Conservation (phyloP, 441 rosid species). For the Erodium trifolium region DNA sequence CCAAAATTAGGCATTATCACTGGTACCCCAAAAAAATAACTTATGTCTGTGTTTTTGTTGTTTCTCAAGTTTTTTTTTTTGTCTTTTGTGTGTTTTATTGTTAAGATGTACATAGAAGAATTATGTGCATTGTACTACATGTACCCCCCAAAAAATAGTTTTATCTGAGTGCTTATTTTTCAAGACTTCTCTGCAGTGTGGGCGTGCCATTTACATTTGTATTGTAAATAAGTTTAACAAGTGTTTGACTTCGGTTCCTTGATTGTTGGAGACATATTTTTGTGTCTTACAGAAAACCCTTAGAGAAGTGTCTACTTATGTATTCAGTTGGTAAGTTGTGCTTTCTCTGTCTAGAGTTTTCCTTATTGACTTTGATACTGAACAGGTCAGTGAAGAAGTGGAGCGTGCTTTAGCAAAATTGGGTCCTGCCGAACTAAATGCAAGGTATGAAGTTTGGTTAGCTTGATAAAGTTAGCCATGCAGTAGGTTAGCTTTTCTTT, state of each 20-base stretch:
- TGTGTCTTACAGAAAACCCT: too few species aligned
- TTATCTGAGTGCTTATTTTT: neutral
- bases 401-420: slow-evolving; percentile 95
- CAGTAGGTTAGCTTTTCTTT: too few species aligned
- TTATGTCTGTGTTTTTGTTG: too few species aligned
- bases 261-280: too few species aligned
- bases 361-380: neutral
- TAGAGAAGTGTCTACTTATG: neutral
- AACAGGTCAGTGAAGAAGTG: slow-evolving; percentile 96
- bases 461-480: neutral
- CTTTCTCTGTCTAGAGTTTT: neutral
- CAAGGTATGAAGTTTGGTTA: slow-evolving; percentile 37
- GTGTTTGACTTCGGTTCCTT: neutral
- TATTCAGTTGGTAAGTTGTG: neutral
- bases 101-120: too few species aligned
- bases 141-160: neutral
- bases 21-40: too few species aligned
- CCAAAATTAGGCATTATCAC: too few species aligned
- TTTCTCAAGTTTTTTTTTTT: neutral
- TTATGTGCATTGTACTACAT: too few species aligned
- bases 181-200: neutral
- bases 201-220: neutral
- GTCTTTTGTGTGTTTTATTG: neutral
- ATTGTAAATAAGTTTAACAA: neutral
- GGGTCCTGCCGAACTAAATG: slow-evolving; percentile 79